A percentile compares a stretch with the other conserved stretches of the same genome.
These are phyloP conservation scores for Aspergillus piperis DNA, from an alignment of 2,329 filamentous ascomycete species.

Conservation along the genomic window DNA sequence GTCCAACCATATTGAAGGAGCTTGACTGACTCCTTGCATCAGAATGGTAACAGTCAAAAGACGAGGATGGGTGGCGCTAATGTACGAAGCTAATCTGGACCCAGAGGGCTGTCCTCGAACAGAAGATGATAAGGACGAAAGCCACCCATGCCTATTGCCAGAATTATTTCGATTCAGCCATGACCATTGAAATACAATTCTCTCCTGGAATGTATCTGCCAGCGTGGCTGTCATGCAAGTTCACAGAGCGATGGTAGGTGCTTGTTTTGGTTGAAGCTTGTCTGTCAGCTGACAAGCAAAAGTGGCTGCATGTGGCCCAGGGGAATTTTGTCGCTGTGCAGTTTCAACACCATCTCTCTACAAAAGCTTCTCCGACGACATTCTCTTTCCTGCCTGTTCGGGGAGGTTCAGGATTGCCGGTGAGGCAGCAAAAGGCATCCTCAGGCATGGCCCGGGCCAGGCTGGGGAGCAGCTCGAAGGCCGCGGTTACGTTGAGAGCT, in stretches of 20 bases:
- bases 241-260: background rate
- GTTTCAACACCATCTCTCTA: no score
- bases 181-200: background rate
- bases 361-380: no score
- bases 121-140: background rate
- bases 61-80: background rate
- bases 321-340: background rate
- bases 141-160: background rate
- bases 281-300: background rate
- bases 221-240: background rate
- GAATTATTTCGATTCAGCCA: background rate
- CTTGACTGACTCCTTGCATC: no score
- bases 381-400: background rate
- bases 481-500: conserved; percentile 4
- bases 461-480: background rate
- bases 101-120: background rate
- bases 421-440: background rate
- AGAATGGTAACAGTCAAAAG: background rate
- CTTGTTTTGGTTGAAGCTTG: background rate
- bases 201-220: background rate
- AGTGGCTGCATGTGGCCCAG: background rate
- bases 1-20: no score
- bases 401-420: background rate
- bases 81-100: background rate
- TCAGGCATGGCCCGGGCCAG: background rate